These are phyloP conservation scores for Mrakia frigida DNA, from an alignment of 768 basidiomycete genomes.

Conservation along the genomic window DNA sequence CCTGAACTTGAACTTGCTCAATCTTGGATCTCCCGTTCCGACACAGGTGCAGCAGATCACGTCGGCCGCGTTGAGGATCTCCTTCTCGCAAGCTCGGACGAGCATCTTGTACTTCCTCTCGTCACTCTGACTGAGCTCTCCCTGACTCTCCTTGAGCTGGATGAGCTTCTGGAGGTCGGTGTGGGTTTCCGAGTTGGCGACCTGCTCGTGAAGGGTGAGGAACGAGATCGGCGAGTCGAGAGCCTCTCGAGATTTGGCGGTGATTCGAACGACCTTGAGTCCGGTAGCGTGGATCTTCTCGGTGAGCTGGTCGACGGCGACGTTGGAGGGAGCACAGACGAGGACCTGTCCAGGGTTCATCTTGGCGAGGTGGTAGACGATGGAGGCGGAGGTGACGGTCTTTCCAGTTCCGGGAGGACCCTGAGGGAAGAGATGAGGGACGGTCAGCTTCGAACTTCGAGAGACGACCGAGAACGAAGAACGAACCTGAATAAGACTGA, in stretches of 20 bases:
- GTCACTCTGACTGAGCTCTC: constrained; percentile 91
- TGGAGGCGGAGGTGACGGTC: constrained; percentile 97
- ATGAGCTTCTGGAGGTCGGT: constrained; percentile 97
- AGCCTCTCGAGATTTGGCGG: constrained; percentile 96
- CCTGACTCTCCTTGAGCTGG: constrained; percentile 94
- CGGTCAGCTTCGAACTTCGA: background rate
- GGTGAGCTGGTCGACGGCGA: constrained; percentile 96
- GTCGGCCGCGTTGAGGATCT: constrained; percentile 89
- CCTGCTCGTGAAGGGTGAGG: constrained; percentile 93
- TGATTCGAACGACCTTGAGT: constrained; percentile 92
- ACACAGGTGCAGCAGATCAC: constrained; percentile 99
- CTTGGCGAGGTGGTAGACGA: constrained; percentile 96
- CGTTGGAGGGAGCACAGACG: constrained; percentile 97
- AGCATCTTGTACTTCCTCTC: constrained; percentile 97
- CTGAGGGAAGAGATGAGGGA: constrained; percentile 33
- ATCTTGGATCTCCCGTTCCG: constrained; percentile 89
- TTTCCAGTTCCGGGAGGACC: constrained; percentile 98
- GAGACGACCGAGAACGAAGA: background rate
- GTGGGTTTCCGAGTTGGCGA: constrained; percentile 91
- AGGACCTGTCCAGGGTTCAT: constrained; percentile 99
- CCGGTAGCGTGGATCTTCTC: constrained; percentile 99
- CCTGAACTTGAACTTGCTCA: constrained; percentile 96
- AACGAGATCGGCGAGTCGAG: constrained; percentile 92
- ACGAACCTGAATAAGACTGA: constrained; percentile 82
- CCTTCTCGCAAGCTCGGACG: constrained; percentile 92